Evolutionary conservation across 108 stramenopile genomes (phyloP).

Genomic region (Discostella pseudostelligera): DNA sequence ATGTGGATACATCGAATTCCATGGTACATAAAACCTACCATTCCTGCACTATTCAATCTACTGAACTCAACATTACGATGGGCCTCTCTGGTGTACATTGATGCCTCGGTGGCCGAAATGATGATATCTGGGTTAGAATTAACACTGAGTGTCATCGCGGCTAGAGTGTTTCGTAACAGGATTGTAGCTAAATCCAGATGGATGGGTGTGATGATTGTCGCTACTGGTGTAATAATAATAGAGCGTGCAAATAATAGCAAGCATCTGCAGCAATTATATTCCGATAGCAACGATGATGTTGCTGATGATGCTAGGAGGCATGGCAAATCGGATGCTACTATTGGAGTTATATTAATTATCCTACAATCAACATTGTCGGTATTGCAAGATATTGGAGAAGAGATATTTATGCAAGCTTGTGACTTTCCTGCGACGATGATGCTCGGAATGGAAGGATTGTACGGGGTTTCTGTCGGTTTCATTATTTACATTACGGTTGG

Average conservation of each 20-base stretch:
- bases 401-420: slow-evolving; percentile 53
- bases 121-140: slow-evolving; percentile 51
- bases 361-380: slow-evolving; percentile 41
- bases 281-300: slow-evolving; percentile 8
- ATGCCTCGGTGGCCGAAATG: slow-evolving; percentile 55
- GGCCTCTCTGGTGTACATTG: slow-evolving; percentile 45
- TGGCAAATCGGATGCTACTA: slow-evolving; percentile 8
- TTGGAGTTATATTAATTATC: slow-evolving; percentile 42
- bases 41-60: slow-evolving; percentile 41
- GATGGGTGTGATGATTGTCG: slow-evolving; percentile 32
- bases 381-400: slow-evolving; percentile 44
- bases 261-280: slow-evolving; percentile 5
- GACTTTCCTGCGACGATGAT: slow-evolving; percentile 44
- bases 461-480: slow-evolving; percentile 35
- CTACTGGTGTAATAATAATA: slow-evolving; percentile 37
- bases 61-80: slow-evolving; percentile 30
- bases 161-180: slow-evolving; percentile 32
- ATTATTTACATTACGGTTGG: slow-evolving; percentile 21
- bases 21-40: slow-evolving; percentile 8
- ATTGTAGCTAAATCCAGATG: slow-evolving; percentile 29
- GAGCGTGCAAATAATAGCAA: slow-evolving; percentile 8
- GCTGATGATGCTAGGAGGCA: neutral
- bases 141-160: slow-evolving; percentile 36
- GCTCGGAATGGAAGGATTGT: slow-evolving; percentile 49
- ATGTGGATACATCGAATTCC: slow-evolving; percentile 17